Conservation (phyloP, 257 asterid genomes). For the Fraxinus excelsior region DNA sequence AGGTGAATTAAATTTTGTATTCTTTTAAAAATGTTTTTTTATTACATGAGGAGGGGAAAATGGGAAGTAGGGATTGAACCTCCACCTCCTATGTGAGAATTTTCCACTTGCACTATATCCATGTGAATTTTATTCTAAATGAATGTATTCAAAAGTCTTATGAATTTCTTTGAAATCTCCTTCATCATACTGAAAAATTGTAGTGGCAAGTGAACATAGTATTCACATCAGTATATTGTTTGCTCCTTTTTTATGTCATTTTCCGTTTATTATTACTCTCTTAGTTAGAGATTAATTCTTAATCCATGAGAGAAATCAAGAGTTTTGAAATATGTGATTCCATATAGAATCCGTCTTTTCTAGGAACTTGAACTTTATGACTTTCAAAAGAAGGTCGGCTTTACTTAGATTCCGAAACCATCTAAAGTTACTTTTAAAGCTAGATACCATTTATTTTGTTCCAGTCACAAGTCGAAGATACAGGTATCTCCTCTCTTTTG, state of each 20-base stretch:
- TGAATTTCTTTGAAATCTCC: neutral
- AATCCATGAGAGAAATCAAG: neutral
- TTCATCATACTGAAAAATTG: neutral
- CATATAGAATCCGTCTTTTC: neutral
- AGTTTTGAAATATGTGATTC: neutral
- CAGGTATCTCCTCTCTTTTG: conserved; percentile 6
- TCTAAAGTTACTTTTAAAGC: conserved; percentile 28
- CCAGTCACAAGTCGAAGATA: conserved; percentile 2
- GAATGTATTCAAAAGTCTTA: too few relatives aligned
- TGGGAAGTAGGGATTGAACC: too few relatives aligned
- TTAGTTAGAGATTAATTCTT: neutral
- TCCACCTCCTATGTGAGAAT: too few relatives aligned
- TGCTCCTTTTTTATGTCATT: too few relatives aligned
- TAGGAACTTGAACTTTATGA: neutral
- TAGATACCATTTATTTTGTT: conserved; percentile 27
- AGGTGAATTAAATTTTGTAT: too few relatives aligned
- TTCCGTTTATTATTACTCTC: neutral
- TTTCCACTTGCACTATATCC: too few relatives aligned
- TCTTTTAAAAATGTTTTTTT: too few relatives aligned
- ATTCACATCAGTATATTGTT: neutral
- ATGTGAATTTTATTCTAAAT: too few relatives aligned
- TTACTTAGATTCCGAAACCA: conserved; percentile 30
- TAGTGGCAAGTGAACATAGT: neutral
- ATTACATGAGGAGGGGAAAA: too few relatives aligned
- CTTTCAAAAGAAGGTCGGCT: conserved; percentile 37